A percentile compares a stretch with the other conserved stretches of the same genome.
Conservation (phyloP, 805 yeast genomes). For the Kodamaea kaohsiungensis region DNA sequence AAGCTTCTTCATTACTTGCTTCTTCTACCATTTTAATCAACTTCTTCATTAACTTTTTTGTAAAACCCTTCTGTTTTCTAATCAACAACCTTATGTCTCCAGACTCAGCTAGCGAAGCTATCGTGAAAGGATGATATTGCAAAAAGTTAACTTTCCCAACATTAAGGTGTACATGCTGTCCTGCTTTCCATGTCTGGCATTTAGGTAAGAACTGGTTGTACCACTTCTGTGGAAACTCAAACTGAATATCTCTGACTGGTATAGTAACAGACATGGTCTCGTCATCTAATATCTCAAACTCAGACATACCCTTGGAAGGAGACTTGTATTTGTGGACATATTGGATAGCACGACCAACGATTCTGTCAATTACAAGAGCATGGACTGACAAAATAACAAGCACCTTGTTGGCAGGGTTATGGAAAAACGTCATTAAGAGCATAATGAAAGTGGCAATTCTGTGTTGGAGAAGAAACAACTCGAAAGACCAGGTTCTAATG, state of each 20-base stretch:
- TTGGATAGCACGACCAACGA: slow-evolving; percentile 29
- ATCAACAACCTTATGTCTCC: slow-evolving; percentile 44
- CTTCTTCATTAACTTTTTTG: slow-evolving; percentile 33
- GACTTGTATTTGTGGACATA: slow-evolving; percentile 32
- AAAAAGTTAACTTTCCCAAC: slow-evolving; percentile 38
- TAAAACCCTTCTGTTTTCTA: slow-evolving; percentile 44
- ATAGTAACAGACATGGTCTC: slow-evolving; percentile 40
- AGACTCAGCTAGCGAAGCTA: slow-evolving; percentile 38
- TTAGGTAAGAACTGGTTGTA: slow-evolving; percentile 32
- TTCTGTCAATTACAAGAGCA: slow-evolving; percentile 42
- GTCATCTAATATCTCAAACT: slow-evolving; percentile 41
- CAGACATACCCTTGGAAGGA: slow-evolving; percentile 41
- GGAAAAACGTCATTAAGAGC: slow-evolving; percentile 44
- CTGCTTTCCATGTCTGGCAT: slow-evolving; percentile 47
- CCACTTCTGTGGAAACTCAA: slow-evolving; percentile 22
- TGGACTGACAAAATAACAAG: slow-evolving; percentile 44
- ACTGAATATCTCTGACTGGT: slow-evolving; percentile 26
- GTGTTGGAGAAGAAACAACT: slow-evolving; percentile 46
- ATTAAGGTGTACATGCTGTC: slow-evolving; percentile 47
- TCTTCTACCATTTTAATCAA: slow-evolving; percentile 21
- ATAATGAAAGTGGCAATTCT: slow-evolving; percentile 41
- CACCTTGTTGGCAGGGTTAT: slow-evolving; percentile 35
- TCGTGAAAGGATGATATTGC: slow-evolving; percentile 52
- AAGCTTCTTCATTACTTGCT: not conserved
- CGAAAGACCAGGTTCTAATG: slow-evolving; percentile 42